Base-by-base conservation (phyloP, 768 basidiomycete genomes). In the Boletus sp. region DNA sequence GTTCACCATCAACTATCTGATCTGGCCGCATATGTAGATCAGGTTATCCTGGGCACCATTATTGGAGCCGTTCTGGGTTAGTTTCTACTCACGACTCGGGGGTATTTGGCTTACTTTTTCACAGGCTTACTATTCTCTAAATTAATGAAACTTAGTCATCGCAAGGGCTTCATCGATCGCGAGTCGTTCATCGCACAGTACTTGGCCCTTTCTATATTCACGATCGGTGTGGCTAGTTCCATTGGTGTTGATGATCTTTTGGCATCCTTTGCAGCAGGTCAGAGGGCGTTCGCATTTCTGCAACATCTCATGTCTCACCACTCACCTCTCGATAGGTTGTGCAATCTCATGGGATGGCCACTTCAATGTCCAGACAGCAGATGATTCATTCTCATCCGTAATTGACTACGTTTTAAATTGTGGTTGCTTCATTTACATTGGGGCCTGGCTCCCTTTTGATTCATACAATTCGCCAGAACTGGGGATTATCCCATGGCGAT, bases 301-400 rank as follows among this genome's bases (percentile, higher is more conserved):
- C 51, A 21, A 3, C 11, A 21, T 9, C 9, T 49, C 19, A n/a
- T 15, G 49, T 45, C 54, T 53, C 33, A 55, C 33, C 29, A 33
- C n/a, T 44, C n/a, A 55, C 33, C 29, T 34, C n/a, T 44, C n/a
- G 7, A 48, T 34, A 85, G 95, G 95, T 3, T 84, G 80, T 49
- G 91, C 95, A 2, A 88, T 98, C 59, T 91, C 91, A 7, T 95
- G 91, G 93, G 93, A 96, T 69, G 90, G 84, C 3, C 78, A 90
- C 60, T 90, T 90, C 73, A 88, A 90, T 61, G 72, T 73, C 19
- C 85, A 91, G 55, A 91, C 83, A 0, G 90, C 95, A 70, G 84
- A 88, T 58, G 90, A 93, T 53, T 77, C 83, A 11, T 98, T 99
- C 67, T 87, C 92, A 2, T 87, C 92, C 25, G 90, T 97, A 39